phyloP scores from a whole-genome alignment of 148 eudicot species.

The Cornus controversa region DNA sequence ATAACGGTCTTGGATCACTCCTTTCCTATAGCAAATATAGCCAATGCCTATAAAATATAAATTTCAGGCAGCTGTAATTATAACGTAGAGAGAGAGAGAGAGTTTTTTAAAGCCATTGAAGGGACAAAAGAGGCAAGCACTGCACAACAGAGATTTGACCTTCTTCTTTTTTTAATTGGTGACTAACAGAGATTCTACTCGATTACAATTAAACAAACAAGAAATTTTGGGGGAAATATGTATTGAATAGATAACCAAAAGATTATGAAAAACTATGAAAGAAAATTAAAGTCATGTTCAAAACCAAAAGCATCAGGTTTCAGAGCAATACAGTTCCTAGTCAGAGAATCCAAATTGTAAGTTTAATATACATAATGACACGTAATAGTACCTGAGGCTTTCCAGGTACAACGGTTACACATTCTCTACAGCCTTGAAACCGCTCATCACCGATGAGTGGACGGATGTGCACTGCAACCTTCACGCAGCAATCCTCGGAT shows the following conservation, averaged over 20 bases:
- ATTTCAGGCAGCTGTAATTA: too few species aligned
- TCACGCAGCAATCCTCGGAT: constrained; percentile 14
- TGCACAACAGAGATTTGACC: not conserved
- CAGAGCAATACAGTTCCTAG: too few species aligned
- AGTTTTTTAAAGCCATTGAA: not conserved
- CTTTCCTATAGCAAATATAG: too few species aligned
- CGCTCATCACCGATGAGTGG: constrained; percentile 18
- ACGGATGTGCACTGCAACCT: constrained; percentile 17
- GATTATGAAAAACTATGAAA: not conserved
- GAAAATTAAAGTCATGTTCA: not conserved
- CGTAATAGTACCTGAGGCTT: constrained; percentile 17
- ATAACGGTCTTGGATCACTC: too few species aligned
- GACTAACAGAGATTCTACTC: not conserved
- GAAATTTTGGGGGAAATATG: not conserved
- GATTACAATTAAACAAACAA: not conserved
- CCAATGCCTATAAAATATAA: too few species aligned
- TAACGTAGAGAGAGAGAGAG: not conserved
- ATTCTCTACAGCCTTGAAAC: constrained; percentile 15
- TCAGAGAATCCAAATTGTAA: not conserved
- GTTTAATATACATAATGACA: not conserved
- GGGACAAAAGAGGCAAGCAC: not conserved
- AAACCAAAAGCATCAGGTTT: not conserved
- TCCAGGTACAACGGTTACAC: constrained; percentile 14
- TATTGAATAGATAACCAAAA: not conserved
- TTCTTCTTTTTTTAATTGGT: too few species aligned